These are phyloP conservation scores for Grifola frondosa DNA, from an alignment of 1,284 basidiomycete species.

Conservation along the genomic window DNA sequence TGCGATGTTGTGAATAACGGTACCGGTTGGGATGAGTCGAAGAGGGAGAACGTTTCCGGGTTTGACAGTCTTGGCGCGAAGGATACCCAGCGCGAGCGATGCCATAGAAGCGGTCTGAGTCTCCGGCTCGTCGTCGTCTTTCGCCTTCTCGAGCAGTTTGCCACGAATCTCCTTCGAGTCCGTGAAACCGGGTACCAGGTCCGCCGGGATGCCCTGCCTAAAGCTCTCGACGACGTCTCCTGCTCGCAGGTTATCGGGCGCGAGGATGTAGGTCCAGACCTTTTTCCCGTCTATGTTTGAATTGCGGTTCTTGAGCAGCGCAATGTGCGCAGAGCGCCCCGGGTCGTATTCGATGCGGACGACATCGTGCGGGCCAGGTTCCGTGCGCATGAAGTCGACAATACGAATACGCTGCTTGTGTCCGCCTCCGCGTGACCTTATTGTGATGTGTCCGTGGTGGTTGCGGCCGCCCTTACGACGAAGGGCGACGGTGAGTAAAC, in stretches of 20 bases:
- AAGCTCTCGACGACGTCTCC: constrained; percentile 91
- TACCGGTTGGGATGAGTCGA: constrained; percentile 89
- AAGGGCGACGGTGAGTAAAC: constrained; percentile 81
- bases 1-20: constrained; percentile 85
- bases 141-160: constrained; percentile 42
- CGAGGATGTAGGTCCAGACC: constrained; percentile 86
- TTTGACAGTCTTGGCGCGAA: constrained; percentile 84
- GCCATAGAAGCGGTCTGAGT: constrained; percentile 43
- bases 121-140: constrained; percentile 24
- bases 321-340: constrained; percentile 91
- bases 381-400: constrained; percentile 83
- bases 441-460: constrained; percentile 82
- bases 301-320: constrained; percentile 71
- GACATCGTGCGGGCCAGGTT: constrained; percentile 83
- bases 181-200: constrained; percentile 67
- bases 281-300: constrained; percentile 44
- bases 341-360: constrained; percentile 97
- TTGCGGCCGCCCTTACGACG: constrained; percentile 90
- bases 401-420: constrained; percentile 85
- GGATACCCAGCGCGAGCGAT: constrained; percentile 80
- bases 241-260: constrained; percentile 85
- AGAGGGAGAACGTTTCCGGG: constrained; percentile 94
- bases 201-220: constrained; percentile 77
- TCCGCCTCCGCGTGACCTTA: constrained; percentile 88
- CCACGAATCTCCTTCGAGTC: constrained; percentile 45